Percentiles rank a stretch among this genome's conserved stretches.
phyloP scores from a whole-genome alignment of 2,329 filamentous ascomycete species.

The Beauveria medogensis region DNA sequence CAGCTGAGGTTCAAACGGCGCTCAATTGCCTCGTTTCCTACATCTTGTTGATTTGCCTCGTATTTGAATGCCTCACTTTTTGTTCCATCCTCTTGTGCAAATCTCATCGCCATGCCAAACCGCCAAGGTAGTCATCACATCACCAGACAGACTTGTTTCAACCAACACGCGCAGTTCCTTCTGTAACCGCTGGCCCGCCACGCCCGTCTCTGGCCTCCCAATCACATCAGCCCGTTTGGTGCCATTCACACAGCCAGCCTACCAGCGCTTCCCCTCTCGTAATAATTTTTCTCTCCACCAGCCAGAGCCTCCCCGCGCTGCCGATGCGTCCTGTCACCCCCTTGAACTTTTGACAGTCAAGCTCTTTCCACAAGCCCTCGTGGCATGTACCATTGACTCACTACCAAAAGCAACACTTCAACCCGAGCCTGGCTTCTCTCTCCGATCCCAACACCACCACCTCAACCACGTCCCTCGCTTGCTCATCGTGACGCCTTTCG shows the following conservation, averaged over 20 bases:
- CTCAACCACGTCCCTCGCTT: neutral
- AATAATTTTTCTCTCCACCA: constrained; percentile 1
- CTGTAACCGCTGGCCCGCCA: neutral
- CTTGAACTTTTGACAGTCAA: neutral
- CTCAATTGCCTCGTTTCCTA: neutral
- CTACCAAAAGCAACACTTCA: neutral
- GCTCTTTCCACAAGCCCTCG: neutral
- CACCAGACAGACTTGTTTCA: neutral
- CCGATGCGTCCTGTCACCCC: constrained; percentile 2
- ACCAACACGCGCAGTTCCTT: constrained; percentile 2
- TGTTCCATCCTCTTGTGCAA: neutral
- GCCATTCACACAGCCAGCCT: neutral
- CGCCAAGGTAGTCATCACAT: neutral
- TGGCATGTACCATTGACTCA: neutral
- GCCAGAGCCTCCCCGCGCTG: neutral
- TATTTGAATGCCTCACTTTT: neutral
- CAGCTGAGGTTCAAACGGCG: neutral
- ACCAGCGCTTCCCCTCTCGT: constrained; percentile 5
- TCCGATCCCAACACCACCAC: neutral
- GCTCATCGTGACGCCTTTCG: neutral
- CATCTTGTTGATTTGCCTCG: neutral
- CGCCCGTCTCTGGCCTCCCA: neutral
- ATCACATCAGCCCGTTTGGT: constrained; percentile 4
- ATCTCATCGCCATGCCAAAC: neutral
- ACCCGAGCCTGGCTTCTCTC: neutral